These are phyloP conservation scores for Dactylis glomerata DNA, from an alignment of 176 grass and related monocot genomes.

Conservation along the genomic window DNA sequence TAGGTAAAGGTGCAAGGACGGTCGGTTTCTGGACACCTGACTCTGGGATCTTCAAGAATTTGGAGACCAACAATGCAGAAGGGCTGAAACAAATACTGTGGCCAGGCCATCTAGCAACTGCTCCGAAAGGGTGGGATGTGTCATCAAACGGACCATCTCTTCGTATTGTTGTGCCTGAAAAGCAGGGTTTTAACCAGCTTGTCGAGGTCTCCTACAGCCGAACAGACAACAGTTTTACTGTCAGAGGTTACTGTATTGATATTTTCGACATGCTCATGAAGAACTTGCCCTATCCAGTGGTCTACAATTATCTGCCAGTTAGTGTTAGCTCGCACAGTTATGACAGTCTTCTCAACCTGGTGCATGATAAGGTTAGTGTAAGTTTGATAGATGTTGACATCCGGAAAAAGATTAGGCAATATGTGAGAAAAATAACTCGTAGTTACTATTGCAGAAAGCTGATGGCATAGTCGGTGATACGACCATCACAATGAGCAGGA, in stretches of 20 bases:
- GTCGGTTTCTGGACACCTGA: conserved; percentile 66
- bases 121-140: conserved; percentile 66
- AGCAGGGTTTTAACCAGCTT: conserved; percentile 61
- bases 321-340: conserved; percentile 1
- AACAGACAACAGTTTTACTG: background rate
- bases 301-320: conserved; percentile 29
- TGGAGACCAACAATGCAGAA: background rate
- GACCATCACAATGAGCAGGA: conserved; percentile 63
- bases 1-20: conserved; percentile 19
- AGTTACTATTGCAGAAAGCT: conserved; percentile 27
- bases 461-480: conserved; percentile 62
- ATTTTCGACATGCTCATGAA: conserved; percentile 54
- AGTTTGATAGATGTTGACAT: background rate
- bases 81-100: conserved; percentile 46
- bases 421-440: background rate
- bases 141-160: conserved; percentile 42
- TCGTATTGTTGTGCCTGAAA: conserved; percentile 53
- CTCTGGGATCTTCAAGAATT: conserved; percentile 21
- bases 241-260: conserved; percentile 69
- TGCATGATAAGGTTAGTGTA: conserved; percentile 2
- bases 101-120: conserved; percentile 31
- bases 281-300: conserved; percentile 47
- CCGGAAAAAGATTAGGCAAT: background rate
- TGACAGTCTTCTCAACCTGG: conserved; percentile 25
- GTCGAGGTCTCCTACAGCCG: conserved; percentile 18